Evolutionary conservation across 495 filamentous ascomycete species (phyloP), one percentile per base, ranked within the genome.

Genomic region (Physcia stellaris): DNA sequence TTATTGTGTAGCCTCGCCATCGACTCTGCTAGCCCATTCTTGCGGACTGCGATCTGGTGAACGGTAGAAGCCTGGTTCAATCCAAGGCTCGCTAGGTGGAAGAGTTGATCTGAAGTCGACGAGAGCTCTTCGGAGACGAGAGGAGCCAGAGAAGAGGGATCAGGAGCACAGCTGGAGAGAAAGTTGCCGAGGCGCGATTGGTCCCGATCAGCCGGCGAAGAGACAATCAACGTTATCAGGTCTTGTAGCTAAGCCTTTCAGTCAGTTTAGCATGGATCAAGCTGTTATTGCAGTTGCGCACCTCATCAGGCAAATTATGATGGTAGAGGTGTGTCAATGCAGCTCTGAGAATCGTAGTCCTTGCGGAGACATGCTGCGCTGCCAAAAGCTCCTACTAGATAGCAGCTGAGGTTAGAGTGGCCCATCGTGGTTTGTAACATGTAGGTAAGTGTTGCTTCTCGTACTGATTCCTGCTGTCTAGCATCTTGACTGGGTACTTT

Each of bases 401-500:
- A n/a, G n/a, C n/a, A n/a, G n/a, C n/a, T n/a, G n/a, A n/a, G n/a
- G n/a, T n/a, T n/a, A n/a, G n/a, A n/a, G n/a, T n/a, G n/a, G n/a
- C n/a, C n/a, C n/a, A n/a, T n/a, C n/a, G n/a, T n/a, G n/a, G n/a
- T n/a, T n/a, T n/a, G n/a, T n/a, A n/a, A n/a, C n/a, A n/a, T n/a
- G n/a, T n/a, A n/a, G n/a, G n/a, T n/a, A n/a, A n/a, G n/a, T n/a
- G n/a, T n/a, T n/a, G n/a, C n/a, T n/a, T n/a, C n/a, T n/a, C n/a
- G n/a, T n/a, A n/a, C n/a, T n/a, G n/a, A n/a, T n/a, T n/a, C 36
- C 24, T n/a, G 32, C 33, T 20, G 1, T n/a, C 24, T 15, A 2
- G 4, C 46, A 20, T 48, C 48, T 33, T 58, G 56, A n/a, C 36
- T 37, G 33, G 54, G 45, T 2, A 41, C 22, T 33, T 50, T 55